A percentile compares a stretch with the other conserved stretches of the same genome.
These are phyloP conservation scores for Xylariaceae sp. DNA, from an alignment of 2,329 filamentous ascomycete species.

Conservation along the genomic window DNA sequence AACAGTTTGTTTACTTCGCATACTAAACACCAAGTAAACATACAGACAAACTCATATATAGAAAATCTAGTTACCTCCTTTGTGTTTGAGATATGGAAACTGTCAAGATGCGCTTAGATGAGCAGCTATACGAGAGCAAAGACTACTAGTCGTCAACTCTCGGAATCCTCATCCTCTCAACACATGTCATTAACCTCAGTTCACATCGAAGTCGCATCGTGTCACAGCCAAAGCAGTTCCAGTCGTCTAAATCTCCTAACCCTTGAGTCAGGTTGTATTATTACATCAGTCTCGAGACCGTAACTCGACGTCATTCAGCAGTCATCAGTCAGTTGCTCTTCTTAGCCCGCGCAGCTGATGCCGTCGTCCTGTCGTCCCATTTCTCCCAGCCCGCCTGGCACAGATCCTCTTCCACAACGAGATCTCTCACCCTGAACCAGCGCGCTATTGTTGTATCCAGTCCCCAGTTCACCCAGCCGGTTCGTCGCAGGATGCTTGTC, in stretches of 20 bases:
- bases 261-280: background rate
- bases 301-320: background rate
- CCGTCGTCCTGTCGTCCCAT: slow-evolving; percentile 60
- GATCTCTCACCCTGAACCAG: slow-evolving; percentile 69
- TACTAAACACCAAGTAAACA: too few relatives aligned
- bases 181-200: too few relatives aligned
- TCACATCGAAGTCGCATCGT: too few relatives aligned
- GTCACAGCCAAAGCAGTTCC: background rate
- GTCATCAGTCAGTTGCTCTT: slow-evolving; percentile 24
- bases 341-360: slow-evolving; percentile 32
- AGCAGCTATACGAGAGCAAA: too few relatives aligned
- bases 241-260: background rate
- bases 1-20: too few relatives aligned
- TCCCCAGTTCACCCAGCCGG: slow-evolving; percentile 66
- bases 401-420: slow-evolving; percentile 82
- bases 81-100: too few relatives aligned
- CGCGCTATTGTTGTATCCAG: slow-evolving; percentile 61
- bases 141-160: too few relatives aligned
- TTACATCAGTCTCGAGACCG: background rate
- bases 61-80: too few relatives aligned
- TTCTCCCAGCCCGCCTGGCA: slow-evolving; percentile 90
- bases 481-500: slow-evolving; percentile 60
- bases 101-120: too few relatives aligned
- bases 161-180: too few relatives aligned
- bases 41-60: too few relatives aligned